Conservation (phyloP, 176 grass and related monocot species). For the Coix lacrymajobi region DNA sequence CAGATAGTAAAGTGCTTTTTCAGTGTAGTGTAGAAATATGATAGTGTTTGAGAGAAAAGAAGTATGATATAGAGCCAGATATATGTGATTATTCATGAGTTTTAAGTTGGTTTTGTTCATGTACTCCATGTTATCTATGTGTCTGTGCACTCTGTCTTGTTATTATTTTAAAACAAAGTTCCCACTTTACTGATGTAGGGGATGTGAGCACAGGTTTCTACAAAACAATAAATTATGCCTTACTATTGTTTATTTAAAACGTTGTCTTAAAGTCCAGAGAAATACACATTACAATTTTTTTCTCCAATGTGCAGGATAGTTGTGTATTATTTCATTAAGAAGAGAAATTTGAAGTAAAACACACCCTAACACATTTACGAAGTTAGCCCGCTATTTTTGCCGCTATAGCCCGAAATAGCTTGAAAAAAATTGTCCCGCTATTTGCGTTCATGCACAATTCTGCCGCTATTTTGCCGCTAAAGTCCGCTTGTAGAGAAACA, state of each 20-base stretch:
- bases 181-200: not conserved
- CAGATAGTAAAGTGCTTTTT: not conserved
- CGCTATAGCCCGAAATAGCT: too few relatives aligned
- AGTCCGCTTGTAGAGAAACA: too few relatives aligned
- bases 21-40: not conserved
- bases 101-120: not conserved
- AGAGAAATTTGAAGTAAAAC: not conserved
- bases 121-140: not conserved
- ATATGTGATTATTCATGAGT: not conserved
- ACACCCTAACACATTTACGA: not conserved
- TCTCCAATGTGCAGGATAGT: not conserved
- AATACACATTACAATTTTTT: not conserved
- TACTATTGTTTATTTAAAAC: not conserved
- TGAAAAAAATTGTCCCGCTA: too few relatives aligned
- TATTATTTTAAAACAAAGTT: not conserved
- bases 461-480: too few relatives aligned
- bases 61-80: not conserved
- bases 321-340: not conserved
- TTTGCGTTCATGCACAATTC: too few relatives aligned
- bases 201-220: not conserved
- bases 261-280: not conserved
- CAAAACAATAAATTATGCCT: not conserved
- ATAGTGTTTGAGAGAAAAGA: not conserved
- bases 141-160: not conserved
- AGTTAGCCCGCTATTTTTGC: too few relatives aligned